Evolutionary conservation across 495 filamentous ascomycete genomes (phyloP), one percentile per base, ranked within the genome.

Genomic region (Penicillium macrosclerotiorum): DNA sequence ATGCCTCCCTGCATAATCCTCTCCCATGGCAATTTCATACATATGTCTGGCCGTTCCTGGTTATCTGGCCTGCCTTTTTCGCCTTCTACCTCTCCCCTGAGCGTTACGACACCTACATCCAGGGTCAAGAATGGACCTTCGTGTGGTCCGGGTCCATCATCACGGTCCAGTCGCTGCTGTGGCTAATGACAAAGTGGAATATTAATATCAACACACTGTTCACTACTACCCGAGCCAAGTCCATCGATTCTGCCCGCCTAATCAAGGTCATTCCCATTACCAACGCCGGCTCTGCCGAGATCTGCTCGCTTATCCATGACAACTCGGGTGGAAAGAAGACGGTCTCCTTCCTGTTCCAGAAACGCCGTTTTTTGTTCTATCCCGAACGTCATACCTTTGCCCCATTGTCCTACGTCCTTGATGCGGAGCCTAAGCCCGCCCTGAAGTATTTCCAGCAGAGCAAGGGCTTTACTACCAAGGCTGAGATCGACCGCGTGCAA

Each of bases 141-240:
- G 89, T 97, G 40, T 99, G 84, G 78, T 76, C 85, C 47, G 91
- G 87, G 49, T 77, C 81, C 23, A 95, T 97, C 59, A 76, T 95
- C 62, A 96, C 91, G 9, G 52, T 81, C 36, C 93, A 99, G 74
- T 81, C 86, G 47, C 78, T 99, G 47, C 72, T 88, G 36, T 99
- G 94, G 94, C 76, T 99, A 46, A 92, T 85, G 72, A 97, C 93
- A 18, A 85, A 96, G 72, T 99, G 93, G 93, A 96, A 85, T 63
- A 89, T 99, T 62, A 82, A 89, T 57, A 73, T 96, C 49, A 81
- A 83, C 49, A 81, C 85, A 5, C 59, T 84, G 51, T 96, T 96
- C 62, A 99, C 91, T 5, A 76, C 89, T 3, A 86, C 71, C 25
- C 80, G 72, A 41, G 85, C 83, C 13, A 81, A 77, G 31, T 81